Percentiles rank a stretch among this genome's conserved stretches.
These are phyloP conservation scores for Fusarium robinianum DNA, from an alignment of 2,329 filamentous ascomycete genomes.

Conservation along the genomic window DNA sequence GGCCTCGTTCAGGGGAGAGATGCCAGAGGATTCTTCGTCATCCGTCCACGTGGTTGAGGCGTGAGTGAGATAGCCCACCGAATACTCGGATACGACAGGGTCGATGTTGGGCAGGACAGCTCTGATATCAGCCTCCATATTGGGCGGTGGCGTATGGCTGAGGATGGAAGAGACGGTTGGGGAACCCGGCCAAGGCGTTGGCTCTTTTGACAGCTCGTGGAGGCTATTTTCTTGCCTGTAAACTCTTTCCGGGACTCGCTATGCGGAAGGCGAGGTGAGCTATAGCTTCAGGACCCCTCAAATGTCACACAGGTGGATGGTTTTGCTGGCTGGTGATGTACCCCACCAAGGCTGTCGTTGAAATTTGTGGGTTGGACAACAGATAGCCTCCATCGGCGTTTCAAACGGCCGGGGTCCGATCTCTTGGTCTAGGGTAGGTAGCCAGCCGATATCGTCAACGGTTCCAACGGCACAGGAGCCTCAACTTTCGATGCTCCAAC, in stretches of 20 bases:
- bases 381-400: constrained; percentile 10
- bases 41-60: constrained; percentile 86
- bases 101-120: constrained; percentile 84
- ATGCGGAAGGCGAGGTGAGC: too few relatives aligned
- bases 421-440: constrained; percentile 13
- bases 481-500: background rate
- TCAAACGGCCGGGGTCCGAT: constrained; percentile 29
- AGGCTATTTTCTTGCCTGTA: too few relatives aligned
- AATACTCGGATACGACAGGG: constrained; percentile 87
- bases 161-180: background rate
- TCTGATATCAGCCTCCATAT: constrained; percentile 88
- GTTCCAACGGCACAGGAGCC: background rate
- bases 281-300: too few relatives aligned
- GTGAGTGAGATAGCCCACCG: constrained; percentile 91
- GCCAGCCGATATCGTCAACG: too few relatives aligned
- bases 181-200: background rate
- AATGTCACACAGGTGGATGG: too few relatives aligned
- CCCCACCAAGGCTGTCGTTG: constrained; percentile 35
- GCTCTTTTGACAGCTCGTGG: constrained; percentile 19
- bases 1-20: constrained; percentile 81
- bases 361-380: constrained; percentile 34
- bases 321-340: constrained; percentile 23
- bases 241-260: too few relatives aligned
- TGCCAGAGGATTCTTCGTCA: constrained; percentile 66
- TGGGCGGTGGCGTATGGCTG: constrained; percentile 21